A percentile compares a stretch with the other conserved stretches of the same genome.
Conservation (phyloP, 1,139 yeast species). For the Blastobotrys petasosporus region DNA sequence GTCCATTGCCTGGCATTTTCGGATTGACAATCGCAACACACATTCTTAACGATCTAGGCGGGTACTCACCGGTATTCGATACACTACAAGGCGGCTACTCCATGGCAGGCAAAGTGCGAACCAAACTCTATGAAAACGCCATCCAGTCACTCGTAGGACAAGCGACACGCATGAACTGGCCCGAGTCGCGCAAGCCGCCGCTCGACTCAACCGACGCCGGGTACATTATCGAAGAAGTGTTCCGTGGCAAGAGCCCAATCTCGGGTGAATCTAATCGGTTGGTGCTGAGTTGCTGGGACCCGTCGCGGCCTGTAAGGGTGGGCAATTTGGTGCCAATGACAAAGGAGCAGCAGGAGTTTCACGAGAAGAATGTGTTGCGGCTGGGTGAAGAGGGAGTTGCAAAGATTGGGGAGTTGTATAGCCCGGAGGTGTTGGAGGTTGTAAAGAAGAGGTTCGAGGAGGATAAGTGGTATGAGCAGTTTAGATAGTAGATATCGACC, state of each 20-base stretch:
- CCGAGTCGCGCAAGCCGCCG: constrained; percentile 50
- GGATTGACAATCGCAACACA: constrained; percentile 87
- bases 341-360: constrained; percentile 74
- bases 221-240: constrained; percentile 86
- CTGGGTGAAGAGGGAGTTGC: constrained; percentile 45
- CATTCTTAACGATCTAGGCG: constrained; percentile 70
- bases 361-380: constrained; percentile 64
- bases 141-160: constrained; percentile 84
- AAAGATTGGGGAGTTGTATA: constrained; percentile 55
- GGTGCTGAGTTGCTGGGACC: constrained; percentile 80
- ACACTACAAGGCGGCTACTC: constrained; percentile 37
- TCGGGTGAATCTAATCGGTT: constrained; percentile 79
- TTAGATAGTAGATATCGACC: no score
- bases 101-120: constrained; percentile 84
- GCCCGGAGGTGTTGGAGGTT: constrained; percentile 50
- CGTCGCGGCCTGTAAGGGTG: constrained; percentile 44
- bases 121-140: constrained; percentile 75
- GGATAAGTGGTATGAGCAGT: constrained; percentile 49
- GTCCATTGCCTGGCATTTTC: constrained; percentile 95
- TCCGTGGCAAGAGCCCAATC: constrained; percentile 84
- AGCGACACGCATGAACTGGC: constrained; percentile 62
- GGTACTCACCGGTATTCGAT: constrained; percentile 71
- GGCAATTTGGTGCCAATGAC: constrained; percentile 85
- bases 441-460: constrained; percentile 64
- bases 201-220: constrained; percentile 67